Evolutionary conservation across 176 grass and related monocot species (phyloP).

Genomic region (Oryza glumipatula): DNA sequence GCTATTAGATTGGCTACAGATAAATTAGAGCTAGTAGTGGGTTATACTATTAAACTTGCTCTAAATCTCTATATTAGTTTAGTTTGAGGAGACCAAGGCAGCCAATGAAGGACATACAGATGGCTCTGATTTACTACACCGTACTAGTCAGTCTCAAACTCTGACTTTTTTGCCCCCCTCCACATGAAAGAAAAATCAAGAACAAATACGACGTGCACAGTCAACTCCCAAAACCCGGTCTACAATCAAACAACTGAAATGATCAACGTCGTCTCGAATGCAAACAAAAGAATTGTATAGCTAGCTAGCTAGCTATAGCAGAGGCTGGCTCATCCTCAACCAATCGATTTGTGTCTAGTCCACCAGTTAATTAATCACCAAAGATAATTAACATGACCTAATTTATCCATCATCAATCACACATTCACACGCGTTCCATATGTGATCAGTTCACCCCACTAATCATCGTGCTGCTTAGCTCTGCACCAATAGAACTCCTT

Average conservation of each 20-base stretch:
- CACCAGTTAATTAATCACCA: background rate
- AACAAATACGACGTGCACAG: no score
- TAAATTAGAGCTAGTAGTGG: no score
- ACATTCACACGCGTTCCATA: background rate
- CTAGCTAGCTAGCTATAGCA: background rate
- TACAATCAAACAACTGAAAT: background rate
- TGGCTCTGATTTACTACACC: background rate
- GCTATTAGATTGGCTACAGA: no score
- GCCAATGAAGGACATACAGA: background rate
- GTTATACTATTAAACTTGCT: no score
- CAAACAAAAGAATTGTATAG: conserved; percentile 10
- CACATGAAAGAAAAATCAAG: no score
- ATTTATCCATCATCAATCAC: background rate
- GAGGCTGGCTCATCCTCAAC: background rate
- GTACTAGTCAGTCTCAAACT: no score
- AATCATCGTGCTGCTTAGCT: background rate
- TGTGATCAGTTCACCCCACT: background rate
- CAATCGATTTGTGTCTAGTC: background rate
- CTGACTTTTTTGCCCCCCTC: no score
- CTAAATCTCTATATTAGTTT: background rate
- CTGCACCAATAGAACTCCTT: background rate
- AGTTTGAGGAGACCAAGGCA: background rate
- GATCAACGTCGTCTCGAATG: conserved; percentile 12
- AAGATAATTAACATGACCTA: background rate
- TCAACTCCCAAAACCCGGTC: background rate